These are phyloP conservation scores for Centella asiatica DNA, from an alignment of 129 eudicot species.

Conservation along the genomic window DNA sequence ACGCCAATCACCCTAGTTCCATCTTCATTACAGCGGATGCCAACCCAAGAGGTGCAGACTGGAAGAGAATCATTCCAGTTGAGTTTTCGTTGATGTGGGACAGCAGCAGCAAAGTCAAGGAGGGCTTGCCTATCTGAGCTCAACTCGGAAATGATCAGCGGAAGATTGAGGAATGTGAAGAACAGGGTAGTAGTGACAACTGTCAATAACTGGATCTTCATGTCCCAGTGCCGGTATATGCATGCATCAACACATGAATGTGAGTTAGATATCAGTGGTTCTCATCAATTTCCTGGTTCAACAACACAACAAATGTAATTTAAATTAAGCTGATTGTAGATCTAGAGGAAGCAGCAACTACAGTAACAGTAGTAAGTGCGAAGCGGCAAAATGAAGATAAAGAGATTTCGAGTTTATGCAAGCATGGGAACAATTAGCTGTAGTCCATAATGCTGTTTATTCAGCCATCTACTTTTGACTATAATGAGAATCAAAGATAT, in stretches of 20 bases:
- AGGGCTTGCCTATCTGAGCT: slow-evolving; percentile 59
- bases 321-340: slow-evolving; percentile 7
- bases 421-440: slow-evolving; percentile 10
- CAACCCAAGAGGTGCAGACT: slow-evolving; percentile 74
- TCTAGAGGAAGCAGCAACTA: slow-evolving; percentile 9
- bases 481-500: slow-evolving; percentile 5
- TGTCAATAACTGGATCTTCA: slow-evolving; percentile 28
- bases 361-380: neutral
- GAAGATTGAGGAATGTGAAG: slow-evolving; percentile 25
- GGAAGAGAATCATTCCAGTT: slow-evolving; percentile 56
- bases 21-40: slow-evolving; percentile 58
- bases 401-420: neutral
- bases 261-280: slow-evolving; percentile 9
- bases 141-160: slow-evolving; percentile 37
- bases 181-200: slow-evolving; percentile 11
- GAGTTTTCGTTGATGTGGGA: slow-evolving; percentile 64
- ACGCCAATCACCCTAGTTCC: slow-evolving; percentile 58
- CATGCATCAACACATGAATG: slow-evolving; percentile 12
- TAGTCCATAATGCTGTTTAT: slow-evolving; percentile 2
- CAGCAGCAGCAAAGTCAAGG: slow-evolving; percentile 58
- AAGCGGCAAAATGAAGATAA: neutral
- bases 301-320: slow-evolving; percentile 2
- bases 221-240: slow-evolving; percentile 14
- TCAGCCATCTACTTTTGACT: slow-evolving; percentile 6
- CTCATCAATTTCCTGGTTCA: slow-evolving; percentile 26